Evolutionary conservation across 2,329 filamentous ascomycete species (phyloP).

Genomic region (Aspergillus puulaauensis): DNA sequence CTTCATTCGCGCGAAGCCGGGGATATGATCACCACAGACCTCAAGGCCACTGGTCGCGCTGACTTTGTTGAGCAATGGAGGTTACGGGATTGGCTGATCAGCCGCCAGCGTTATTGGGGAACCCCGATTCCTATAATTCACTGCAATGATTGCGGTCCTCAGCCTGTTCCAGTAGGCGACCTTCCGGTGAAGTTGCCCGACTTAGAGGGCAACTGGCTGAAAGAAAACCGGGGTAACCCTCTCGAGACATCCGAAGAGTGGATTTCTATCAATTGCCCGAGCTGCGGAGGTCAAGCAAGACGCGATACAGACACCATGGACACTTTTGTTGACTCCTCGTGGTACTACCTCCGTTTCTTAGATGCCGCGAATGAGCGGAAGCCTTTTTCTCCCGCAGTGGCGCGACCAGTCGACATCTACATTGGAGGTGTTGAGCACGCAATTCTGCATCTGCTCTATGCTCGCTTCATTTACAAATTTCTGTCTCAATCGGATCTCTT

Average conservation of each 20-base stretch:
- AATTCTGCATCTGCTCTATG: slow-evolving; percentile 84
- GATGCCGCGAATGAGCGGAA: slow-evolving; percentile 65
- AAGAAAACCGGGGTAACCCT: slow-evolving; percentile 72
- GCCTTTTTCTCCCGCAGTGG: slow-evolving; percentile 59
- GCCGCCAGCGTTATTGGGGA: slow-evolving; percentile 90
- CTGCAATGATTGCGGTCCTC: slow-evolving; percentile 71
- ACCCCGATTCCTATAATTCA: slow-evolving; percentile 87
- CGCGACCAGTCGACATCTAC: slow-evolving; percentile 81
- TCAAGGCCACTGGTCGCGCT: slow-evolving; percentile 56
- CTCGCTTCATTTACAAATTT: slow-evolving; percentile 88
- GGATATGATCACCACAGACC: slow-evolving; percentile 56
- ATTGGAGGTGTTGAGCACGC: slow-evolving; percentile 88
- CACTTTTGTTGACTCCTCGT: slow-evolving; percentile 92
- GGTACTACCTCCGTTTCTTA: slow-evolving; percentile 83
- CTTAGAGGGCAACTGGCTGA: slow-evolving; percentile 66
- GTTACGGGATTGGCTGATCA: slow-evolving; percentile 85
- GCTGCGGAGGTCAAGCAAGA: slow-evolving; percentile 66
- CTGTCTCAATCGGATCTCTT: slow-evolving; percentile 55
- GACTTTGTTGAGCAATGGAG: slow-evolving; percentile 71
- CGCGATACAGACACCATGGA: slow-evolving; percentile 95
- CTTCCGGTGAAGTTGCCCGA: slow-evolving; percentile 75
- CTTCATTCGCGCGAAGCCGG: slow-evolving; percentile 64
- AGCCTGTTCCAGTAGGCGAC: slow-evolving; percentile 73
- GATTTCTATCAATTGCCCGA: slow-evolving; percentile 72
- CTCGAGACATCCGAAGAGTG: slow-evolving; percentile 71